phyloP scores from a whole-genome alignment of 2,329 filamentous ascomycete genomes.

The Simplicillium aogashimaense region DNA sequence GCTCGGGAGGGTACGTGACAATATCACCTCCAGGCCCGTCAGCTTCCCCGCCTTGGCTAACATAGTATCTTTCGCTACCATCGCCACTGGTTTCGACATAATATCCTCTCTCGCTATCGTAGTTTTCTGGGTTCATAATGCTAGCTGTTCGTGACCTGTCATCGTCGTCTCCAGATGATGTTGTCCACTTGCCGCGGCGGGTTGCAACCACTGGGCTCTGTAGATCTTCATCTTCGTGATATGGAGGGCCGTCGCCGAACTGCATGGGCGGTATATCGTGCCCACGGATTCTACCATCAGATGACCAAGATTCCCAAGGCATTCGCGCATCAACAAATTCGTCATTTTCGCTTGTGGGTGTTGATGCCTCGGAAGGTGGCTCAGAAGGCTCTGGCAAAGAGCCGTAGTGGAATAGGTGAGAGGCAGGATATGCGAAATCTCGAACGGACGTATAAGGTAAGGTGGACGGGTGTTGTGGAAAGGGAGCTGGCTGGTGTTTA shows the following conservation, averaged over 20 bases:
- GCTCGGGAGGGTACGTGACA: slow-evolving; percentile 64
- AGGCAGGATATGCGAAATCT: slow-evolving; percentile 83
- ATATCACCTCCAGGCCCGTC: slow-evolving; percentile 72
- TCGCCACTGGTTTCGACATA: slow-evolving; percentile 59
- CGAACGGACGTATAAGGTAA: slow-evolving; percentile 83
- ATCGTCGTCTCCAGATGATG: slow-evolving; percentile 37
- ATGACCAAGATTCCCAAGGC: slow-evolving; percentile 46
- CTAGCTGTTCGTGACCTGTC: slow-evolving; percentile 30
- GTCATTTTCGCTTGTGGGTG: slow-evolving; percentile 70
- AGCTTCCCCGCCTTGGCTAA: slow-evolving; percentile 57
- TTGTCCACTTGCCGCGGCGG: slow-evolving; percentile 79
- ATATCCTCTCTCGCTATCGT: slow-evolving; percentile 53
- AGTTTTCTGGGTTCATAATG: slow-evolving; percentile 37
- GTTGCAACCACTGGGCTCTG: slow-evolving; percentile 84
- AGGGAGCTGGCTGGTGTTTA: slow-evolving; percentile 70
- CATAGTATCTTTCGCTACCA: slow-evolving; percentile 65
- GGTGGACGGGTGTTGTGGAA: slow-evolving; percentile 76
- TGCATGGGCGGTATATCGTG: slow-evolving; percentile 73
- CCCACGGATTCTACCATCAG: slow-evolving; percentile 46
- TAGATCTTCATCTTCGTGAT: slow-evolving; percentile 91
- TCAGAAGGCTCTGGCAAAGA: slow-evolving; percentile 66
- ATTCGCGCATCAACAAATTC: slow-evolving; percentile 75
- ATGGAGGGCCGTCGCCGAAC: slow-evolving; percentile 82
- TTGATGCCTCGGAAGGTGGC: slow-evolving; percentile 71
- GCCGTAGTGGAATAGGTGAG: slow-evolving; percentile 87